A percentile compares a stretch with the other conserved stretches of the same genome.
Conservation (phyloP, 371 early-diverging fungal species). For the Dinochytrium kinnereticum region DNA sequence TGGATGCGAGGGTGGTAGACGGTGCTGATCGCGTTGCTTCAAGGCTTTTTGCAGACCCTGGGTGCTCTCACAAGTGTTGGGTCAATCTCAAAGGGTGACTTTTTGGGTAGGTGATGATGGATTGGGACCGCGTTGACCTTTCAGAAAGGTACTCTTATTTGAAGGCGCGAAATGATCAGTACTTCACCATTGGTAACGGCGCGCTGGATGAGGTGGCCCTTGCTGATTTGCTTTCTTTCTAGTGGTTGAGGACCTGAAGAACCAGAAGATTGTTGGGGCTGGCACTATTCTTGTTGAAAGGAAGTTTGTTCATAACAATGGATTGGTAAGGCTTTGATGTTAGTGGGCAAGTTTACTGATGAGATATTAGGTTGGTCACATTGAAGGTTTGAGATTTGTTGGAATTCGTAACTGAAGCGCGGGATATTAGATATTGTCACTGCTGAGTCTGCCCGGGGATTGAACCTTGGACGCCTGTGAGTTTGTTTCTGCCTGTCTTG, state of each 20-base stretch:
- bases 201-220: conserved; percentile 59
- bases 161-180: conserved; percentile 75
- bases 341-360: not conserved
- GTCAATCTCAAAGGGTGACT: conserved; percentile 67
- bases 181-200: conserved; percentile 49
- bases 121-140: conserved; percentile 14
- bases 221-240: too few relatives aligned
- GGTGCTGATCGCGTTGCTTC: conserved; percentile 43
- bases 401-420: not conserved
- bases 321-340: conserved; percentile 62
- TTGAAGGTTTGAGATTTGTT: conserved; percentile 49
- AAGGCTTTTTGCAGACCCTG: conserved; percentile 70
- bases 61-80: conserved; percentile 80
- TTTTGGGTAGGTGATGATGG: conserved; percentile 55
- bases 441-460: conserved; percentile 89
- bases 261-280: conserved; percentile 78
- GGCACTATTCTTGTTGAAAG: conserved; percentile 95
- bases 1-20: not conserved
- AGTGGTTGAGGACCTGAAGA: conserved; percentile 79
- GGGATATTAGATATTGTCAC: conserved; percentile 85
- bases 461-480: conserved; percentile 68
- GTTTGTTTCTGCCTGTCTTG: conserved; percentile 57
- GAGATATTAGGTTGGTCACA: conserved; percentile 56
- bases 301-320: conserved; percentile 92
- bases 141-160: conserved; percentile 75